A percentile compares a stretch with the other conserved stretches of the same genome.
These are phyloP conservation scores for Haberlea rhodopensis DNA, from an alignment of 257 asterid species.

Conservation along the genomic window DNA sequence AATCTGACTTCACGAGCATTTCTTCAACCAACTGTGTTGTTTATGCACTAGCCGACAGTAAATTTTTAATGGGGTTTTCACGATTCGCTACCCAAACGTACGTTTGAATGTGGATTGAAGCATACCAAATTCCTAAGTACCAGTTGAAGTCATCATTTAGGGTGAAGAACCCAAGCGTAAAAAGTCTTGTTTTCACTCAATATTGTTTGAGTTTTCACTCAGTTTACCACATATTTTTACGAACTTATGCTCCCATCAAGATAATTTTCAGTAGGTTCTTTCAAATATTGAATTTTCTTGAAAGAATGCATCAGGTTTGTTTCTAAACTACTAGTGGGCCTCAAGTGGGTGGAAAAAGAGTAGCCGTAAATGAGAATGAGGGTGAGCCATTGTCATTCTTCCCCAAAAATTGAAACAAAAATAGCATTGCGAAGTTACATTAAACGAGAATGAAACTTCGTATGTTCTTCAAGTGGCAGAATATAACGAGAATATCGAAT, in stretches of 20 bases:
- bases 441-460: not conserved
- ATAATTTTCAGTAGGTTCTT: constrained; percentile 19
- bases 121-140: constrained; percentile 77
- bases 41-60: constrained; percentile 39
- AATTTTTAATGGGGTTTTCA: constrained; percentile 50
- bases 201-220: constrained; percentile 44
- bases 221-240: constrained; percentile 34
- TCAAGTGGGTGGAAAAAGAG: constrained; percentile 23
- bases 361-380: constrained; percentile 24
- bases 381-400: constrained; percentile 32
- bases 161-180: constrained; percentile 56
- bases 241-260: constrained; percentile 28
- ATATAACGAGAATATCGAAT: constrained; percentile 3
- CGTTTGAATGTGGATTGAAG: constrained; percentile 58
- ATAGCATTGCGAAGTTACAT: constrained; percentile 29
- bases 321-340: constrained; percentile 23
- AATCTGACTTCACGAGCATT: no score
- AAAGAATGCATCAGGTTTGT: constrained; percentile 19
- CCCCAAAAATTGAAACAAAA: constrained; percentile 13
- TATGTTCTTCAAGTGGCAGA: constrained; percentile 16
- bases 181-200: constrained; percentile 56
- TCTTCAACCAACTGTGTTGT: no score
- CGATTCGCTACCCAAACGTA: constrained; percentile 84
- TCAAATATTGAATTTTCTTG: constrained; percentile 14
- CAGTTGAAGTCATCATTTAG: constrained; percentile 43